These are phyloP conservation scores for Inonotus hispidus DNA, from an alignment of 1,284 basidiomycete genomes.

Conservation along the genomic window DNA sequence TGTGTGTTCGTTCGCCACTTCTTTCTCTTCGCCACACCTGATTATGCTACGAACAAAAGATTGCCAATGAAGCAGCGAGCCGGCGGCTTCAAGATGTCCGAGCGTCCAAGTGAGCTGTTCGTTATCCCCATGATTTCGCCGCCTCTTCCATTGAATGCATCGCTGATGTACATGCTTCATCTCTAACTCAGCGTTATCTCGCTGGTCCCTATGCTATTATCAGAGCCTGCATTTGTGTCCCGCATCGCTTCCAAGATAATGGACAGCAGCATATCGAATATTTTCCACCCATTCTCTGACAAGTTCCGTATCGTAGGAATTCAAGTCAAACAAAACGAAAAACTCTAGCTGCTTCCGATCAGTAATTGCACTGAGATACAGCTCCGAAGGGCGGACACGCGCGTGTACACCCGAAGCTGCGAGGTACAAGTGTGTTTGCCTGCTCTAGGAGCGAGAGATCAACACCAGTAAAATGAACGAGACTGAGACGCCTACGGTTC, in stretches of 20 bases:
- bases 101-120: no score
- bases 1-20: no score
- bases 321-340: constrained; percentile 12
- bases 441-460: not conserved
- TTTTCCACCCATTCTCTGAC: constrained; percentile 22
- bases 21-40: no score
- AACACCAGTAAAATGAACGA: not conserved
- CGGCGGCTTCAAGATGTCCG: no score
- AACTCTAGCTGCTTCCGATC: not conserved
- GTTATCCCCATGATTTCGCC: no score
- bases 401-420: not conserved
- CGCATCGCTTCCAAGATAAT: constrained; percentile 19
- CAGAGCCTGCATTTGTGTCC: not conserved
- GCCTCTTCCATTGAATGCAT: no score
- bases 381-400: constrained; percentile 31
- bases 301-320: constrained; percentile 14
- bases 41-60: no score
- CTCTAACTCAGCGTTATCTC: no score
- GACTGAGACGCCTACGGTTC: not conserved
- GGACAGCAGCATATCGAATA: constrained; percentile 20
- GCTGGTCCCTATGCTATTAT: not conserved
- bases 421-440: not conserved
- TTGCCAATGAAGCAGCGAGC: no score
- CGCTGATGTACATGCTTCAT: no score
- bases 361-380: constrained; percentile 36